phyloP scores from a whole-genome alignment of 768 basidiomycete species.

The Inosperma sp. region DNA sequence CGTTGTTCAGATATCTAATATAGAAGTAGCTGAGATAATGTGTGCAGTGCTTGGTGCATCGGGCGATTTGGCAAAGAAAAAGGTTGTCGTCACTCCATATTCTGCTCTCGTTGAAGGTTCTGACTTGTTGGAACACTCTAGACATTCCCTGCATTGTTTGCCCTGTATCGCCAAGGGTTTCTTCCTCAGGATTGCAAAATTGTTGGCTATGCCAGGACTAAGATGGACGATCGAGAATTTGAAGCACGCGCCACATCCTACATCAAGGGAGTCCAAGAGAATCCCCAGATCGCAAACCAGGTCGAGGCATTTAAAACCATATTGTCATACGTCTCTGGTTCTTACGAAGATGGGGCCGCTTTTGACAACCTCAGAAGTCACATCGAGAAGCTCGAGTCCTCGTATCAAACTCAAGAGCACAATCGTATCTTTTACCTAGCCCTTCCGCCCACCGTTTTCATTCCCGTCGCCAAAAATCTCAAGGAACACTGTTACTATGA shows the following conservation, averaged over 20 bases:
- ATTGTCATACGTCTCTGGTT: slow-evolving; percentile 78
- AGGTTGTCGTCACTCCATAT: slow-evolving; percentile 54
- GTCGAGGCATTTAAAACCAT: slow-evolving; percentile 82
- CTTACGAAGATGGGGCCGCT: slow-evolving; percentile 79
- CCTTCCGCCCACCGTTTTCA: slow-evolving; percentile 95
- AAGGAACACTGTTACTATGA: slow-evolving; percentile 75
- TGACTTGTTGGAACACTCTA: slow-evolving; percentile 28
- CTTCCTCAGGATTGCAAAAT: slow-evolving; percentile 84
- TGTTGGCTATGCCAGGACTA: slow-evolving; percentile 95
- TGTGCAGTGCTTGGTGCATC: slow-evolving; percentile 85
- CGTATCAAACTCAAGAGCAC: slow-evolving; percentile 54
- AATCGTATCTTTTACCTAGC: slow-evolving; percentile 97
- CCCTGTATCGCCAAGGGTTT: slow-evolving; percentile 73
- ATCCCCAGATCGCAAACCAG: slow-evolving; percentile 50
- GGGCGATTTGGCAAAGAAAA: slow-evolving; percentile 98
- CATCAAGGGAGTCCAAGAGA: slow-evolving; percentile 67
- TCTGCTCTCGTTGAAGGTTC: slow-evolving; percentile 2
- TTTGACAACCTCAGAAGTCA: slow-evolving; percentile 76
- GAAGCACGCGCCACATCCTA: slow-evolving; percentile 79
- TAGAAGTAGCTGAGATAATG: slow-evolving; percentile 8
- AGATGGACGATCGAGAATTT: slow-evolving; percentile 85
- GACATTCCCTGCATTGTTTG: slow-evolving; percentile 96
- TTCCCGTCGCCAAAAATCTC: slow-evolving; percentile 78
- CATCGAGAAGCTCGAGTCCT: slow-evolving; percentile 71
- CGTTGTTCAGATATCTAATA: slow-evolving; percentile 19